Evolutionary conservation across 148 eudicot species (phyloP).

Genomic region (Camellia lanceoleosa): DNA sequence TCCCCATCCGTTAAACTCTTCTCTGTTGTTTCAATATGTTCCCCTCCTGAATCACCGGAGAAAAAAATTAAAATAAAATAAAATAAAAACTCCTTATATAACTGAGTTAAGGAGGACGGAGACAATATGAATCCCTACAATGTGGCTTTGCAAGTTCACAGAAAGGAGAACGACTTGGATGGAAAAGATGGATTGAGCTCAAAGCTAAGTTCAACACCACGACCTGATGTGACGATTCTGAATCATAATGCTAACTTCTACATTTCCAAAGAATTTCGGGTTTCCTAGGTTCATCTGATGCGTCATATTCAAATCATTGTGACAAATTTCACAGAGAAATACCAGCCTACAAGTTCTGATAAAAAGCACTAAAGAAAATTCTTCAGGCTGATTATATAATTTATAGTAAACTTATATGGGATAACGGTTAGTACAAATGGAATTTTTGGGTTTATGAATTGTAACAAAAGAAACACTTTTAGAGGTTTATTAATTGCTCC

Average conservation of each 20-base stretch:
- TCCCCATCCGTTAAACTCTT: slow-evolving; percentile 29
- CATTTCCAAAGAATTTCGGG: background rate
- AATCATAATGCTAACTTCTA: background rate
- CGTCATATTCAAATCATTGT: background rate
- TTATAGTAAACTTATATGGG: background rate
- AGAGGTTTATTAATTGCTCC: background rate
- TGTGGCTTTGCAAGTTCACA: background rate
- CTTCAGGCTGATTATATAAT: background rate
- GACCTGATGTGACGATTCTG: background rate
- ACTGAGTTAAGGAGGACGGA: background rate
- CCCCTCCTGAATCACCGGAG: slow-evolving; percentile 42
- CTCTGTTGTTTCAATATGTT: slow-evolving; percentile 19
- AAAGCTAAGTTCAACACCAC: background rate
- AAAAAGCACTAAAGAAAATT: slow-evolving; percentile 4
- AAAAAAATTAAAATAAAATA: background rate
- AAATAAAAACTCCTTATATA: background rate
- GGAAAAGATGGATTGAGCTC: background rate
- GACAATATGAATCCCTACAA: background rate
- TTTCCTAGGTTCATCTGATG: background rate
- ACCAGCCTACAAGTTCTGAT: background rate
- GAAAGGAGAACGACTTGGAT: background rate
- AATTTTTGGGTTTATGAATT: background rate
- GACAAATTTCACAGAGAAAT: too few relatives aligned
- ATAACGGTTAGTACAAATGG: background rate
- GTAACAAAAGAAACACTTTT: background rate